Evolutionary conservation across 106 monocot genomes (phyloP).

Genomic region (Alisma plantagoaquatica): DNA sequence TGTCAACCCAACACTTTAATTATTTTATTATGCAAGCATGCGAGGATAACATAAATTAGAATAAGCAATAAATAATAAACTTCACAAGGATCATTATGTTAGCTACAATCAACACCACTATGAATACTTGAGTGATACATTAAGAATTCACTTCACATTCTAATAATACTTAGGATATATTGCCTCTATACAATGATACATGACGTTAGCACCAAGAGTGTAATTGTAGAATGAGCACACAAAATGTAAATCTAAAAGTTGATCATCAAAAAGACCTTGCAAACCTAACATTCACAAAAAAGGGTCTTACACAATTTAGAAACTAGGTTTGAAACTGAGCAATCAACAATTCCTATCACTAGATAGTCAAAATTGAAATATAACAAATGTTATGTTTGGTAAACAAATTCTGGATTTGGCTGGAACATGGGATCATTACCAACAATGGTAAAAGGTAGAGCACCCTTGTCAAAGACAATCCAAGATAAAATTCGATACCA

Average conservation of each 20-base stretch:
- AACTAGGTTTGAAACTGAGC: not conserved
- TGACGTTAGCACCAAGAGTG: constrained; percentile 92
- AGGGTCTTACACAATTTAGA: not conserved
- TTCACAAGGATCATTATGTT: not conserved
- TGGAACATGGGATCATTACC: constrained; percentile 96
- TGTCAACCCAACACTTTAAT: constrained; percentile 86
- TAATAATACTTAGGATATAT: constrained; percentile 91
- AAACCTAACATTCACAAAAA: constrained; percentile 48
- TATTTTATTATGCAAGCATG: constrained; percentile 67
- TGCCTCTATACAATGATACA: constrained; percentile 96
- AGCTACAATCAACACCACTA: not conserved
- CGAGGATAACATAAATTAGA: not conserved
- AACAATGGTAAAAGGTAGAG: constrained; percentile 91
- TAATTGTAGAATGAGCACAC: constrained; percentile 97
- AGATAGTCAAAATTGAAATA: constrained; percentile 97
- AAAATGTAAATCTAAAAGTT: constrained; percentile 96
- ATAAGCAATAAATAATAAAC: not conserved
- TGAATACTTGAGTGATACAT: constrained; percentile 55
- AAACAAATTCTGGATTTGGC: constrained; percentile 96
- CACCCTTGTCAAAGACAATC: constrained; percentile 96
- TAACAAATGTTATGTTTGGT: constrained; percentile 92
- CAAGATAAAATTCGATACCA: constrained; percentile 92
- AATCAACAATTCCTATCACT: constrained; percentile 49
- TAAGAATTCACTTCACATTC: constrained; percentile 97
- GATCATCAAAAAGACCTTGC: constrained; percentile 94